Conservation (phyloP, 1,284 basidiomycete genomes). For the Cutaneotrichosporon mucoides region DNA sequence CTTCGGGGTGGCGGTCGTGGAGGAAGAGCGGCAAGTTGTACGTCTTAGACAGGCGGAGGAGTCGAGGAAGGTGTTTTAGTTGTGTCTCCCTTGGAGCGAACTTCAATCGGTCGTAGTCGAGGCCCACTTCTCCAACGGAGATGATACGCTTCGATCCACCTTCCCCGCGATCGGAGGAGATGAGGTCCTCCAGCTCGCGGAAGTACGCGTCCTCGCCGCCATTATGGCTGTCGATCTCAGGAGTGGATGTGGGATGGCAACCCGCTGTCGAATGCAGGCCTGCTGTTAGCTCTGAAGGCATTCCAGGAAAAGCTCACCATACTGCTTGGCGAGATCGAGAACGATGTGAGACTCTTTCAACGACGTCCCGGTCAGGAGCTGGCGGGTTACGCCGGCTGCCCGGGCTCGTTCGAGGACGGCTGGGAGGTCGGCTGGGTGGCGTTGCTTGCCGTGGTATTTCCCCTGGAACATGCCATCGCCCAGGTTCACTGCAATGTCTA, state of each 20-base stretch:
- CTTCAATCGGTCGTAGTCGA: constrained; percentile 80
- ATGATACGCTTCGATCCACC: constrained; percentile 61
- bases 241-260: constrained; percentile 79
- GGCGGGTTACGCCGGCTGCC: constrained; percentile 64
- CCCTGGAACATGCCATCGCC: constrained; percentile 53
- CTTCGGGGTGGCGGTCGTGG: constrained; percentile 73
- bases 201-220: constrained; percentile 66
- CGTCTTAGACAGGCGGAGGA: constrained; percentile 67
- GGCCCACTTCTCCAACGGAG: constrained; percentile 79
- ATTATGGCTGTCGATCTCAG: constrained; percentile 63
- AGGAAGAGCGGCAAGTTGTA: constrained; percentile 76
- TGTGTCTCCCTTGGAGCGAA: constrained; percentile 66
- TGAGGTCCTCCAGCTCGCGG: constrained; percentile 57
- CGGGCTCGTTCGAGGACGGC: constrained; percentile 61
- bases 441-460: constrained; percentile 50
- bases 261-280: constrained; percentile 74
- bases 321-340: constrained; percentile 59
- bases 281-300: constrained; percentile 30
- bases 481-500: constrained; percentile 55
- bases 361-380: constrained; percentile 77
- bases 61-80: constrained; percentile 64
- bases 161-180: constrained; percentile 53
- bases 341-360: constrained; percentile 64
- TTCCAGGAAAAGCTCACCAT: constrained; percentile 50
- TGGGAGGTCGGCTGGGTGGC: constrained; percentile 62